Conservation (phyloP, 1,284 basidiomycete genomes). For the Boletellus sp. region DNA sequence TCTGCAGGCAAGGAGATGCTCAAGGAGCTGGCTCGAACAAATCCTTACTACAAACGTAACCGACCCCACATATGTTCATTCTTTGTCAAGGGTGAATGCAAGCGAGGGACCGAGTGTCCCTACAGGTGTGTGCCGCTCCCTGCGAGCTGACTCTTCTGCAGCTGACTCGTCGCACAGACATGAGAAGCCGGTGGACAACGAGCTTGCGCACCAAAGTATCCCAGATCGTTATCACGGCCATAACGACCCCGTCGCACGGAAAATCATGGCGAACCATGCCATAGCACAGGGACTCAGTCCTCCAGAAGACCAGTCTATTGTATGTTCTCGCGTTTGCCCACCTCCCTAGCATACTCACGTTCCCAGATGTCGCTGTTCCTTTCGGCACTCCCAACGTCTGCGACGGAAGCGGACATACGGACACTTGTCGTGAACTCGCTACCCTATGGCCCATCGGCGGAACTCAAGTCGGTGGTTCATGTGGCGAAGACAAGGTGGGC, state of each 20-base stretch:
- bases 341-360: conserved; percentile 5
- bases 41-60: conserved; percentile 97
- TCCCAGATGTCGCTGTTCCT: conserved; percentile 89
- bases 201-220: conserved; percentile 86
- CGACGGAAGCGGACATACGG: conserved; percentile 77
- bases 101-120: conserved; percentile 87
- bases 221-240: conserved; percentile 89
- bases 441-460: conserved; percentile 61
- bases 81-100: conserved; percentile 94
- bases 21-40: conserved; percentile 88
- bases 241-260: conserved; percentile 88
- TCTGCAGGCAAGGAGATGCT: conserved; percentile 93
- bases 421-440: conserved; percentile 71
- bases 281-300: conserved; percentile 79
- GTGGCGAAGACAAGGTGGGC: conserved; percentile 74
- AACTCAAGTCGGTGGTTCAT: conserved; percentile 83
- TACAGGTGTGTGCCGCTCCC: conserved; percentile 54
- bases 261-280: conserved; percentile 76
- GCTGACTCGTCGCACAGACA: conserved; percentile 50
- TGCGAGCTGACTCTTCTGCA: background rate
- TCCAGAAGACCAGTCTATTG: conserved; percentile 84
- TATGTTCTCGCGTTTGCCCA: conserved; percentile 42
- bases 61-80: conserved; percentile 93
- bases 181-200: conserved; percentile 82
- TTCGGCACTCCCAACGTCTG: conserved; percentile 72